Conservation (phyloP, 1,284 basidiomycete species). For the Fistulinella cinereoalba region DNA sequence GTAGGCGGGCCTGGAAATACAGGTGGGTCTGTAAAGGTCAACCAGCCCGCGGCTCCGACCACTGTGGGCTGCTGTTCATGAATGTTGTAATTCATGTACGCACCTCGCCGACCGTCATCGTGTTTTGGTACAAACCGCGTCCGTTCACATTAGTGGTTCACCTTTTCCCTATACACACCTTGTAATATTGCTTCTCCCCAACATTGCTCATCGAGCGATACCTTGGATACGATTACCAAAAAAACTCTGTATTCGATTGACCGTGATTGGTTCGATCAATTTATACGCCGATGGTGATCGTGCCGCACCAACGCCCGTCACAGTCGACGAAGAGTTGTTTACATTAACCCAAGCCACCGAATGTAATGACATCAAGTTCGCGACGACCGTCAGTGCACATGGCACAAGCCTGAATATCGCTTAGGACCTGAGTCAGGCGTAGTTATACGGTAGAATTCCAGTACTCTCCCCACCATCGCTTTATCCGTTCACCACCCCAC, state of each 20-base stretch:
- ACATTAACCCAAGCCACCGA: too few species aligned
- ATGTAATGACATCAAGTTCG: too few species aligned
- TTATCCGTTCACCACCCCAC: conserved; percentile 80
- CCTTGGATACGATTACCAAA: background rate
- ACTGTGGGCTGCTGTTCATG: conserved; percentile 58
- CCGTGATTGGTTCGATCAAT: background rate
- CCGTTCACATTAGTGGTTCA: conserved; percentile 13
- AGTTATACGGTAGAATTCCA: conserved; percentile 52
- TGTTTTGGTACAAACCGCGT: conserved; percentile 9
- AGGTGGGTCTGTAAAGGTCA: conserved; percentile 64
- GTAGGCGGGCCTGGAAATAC: conserved; percentile 39
- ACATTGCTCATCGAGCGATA: conserved; percentile 1
- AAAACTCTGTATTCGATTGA: background rate
- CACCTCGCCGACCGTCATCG: background rate
- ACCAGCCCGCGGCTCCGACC: conserved; percentile 49
- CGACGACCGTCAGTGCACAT: too few species aligned
- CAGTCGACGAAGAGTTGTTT: too few species aligned
- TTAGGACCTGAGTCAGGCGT: too few species aligned
- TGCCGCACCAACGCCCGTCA: too few species aligned
- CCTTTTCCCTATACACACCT: conserved; percentile 11
- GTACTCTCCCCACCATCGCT: conserved; percentile 82
- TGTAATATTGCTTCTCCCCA: conserved; percentile 21
- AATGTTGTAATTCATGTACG: conserved; percentile 12
- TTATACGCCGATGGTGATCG: too few species aligned
- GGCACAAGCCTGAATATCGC: too few species aligned